phyloP scores from a whole-genome alignment of 768 basidiomycete species.

The Fomitopsis serialis region DNA sequence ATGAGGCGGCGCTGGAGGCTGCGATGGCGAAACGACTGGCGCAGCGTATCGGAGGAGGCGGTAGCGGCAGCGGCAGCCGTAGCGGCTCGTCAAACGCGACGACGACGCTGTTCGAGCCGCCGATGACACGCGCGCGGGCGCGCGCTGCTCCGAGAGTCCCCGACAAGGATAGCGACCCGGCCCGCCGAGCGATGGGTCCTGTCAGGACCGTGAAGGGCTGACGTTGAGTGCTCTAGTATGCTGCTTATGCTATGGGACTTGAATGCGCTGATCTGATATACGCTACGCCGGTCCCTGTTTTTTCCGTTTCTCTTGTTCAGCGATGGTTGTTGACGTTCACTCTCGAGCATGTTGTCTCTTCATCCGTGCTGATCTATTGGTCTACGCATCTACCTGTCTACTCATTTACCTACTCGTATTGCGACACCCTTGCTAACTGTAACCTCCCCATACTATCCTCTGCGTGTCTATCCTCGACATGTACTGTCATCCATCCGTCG shows the following conservation, averaged over 20 bases:
- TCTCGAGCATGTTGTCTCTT: background rate
- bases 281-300: no score
- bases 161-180: conserved; percentile 19
- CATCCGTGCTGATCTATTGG: background rate
- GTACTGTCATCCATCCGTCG: background rate
- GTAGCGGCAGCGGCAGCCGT: no score
- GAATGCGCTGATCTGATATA: no score
- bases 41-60: conserved; percentile 4
- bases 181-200: conserved; percentile 17
- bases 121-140: conserved; percentile 14
- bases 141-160: conserved; percentile 8
- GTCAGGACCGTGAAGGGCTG: background rate
- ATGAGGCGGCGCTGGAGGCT: conserved; percentile 4
- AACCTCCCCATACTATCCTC: no score
- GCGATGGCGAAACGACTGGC: conserved; percentile 12
- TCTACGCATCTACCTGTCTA: background rate
- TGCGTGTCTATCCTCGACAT: background rate
- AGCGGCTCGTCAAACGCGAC: no score
- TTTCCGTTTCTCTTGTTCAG: background rate
- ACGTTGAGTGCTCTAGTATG: background rate
- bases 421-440: background rate
- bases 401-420: background rate
- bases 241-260: no score
- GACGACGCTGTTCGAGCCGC: conserved; percentile 6
- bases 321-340: background rate